Percentiles rank a stretch among this genome's conserved stretches.
Conservation (phyloP, 1,139 yeast species). For the Wickerhamomyces sp. region DNA sequence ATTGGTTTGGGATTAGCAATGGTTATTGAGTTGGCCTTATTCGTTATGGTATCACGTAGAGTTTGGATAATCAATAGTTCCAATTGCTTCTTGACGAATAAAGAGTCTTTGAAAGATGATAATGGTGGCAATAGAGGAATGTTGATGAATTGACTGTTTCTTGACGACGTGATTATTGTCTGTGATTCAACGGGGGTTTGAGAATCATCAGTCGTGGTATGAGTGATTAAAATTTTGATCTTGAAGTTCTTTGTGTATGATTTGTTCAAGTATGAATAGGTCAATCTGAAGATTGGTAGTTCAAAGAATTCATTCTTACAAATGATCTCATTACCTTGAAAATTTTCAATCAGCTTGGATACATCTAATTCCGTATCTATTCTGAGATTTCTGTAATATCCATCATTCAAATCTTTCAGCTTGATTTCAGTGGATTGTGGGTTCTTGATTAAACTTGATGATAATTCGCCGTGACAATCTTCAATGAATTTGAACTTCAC, state of each 20-base stretch:
- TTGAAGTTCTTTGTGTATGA: constrained; percentile 1
- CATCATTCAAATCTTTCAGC: constrained; percentile 18
- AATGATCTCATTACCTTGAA: too few relatives aligned
- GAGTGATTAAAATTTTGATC: constrained; percentile 7
- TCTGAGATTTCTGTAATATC: constrained; percentile 13
- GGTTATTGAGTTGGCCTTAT: neutral
- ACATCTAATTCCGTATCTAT: constrained; percentile 14
- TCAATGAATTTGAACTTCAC: constrained; percentile 4
- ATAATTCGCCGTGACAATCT: neutral
- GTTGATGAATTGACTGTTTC: constrained; percentile 12
- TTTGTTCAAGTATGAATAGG: constrained; percentile 5
- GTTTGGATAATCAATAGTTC: constrained; percentile 29
- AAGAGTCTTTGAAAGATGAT: constrained; percentile 31
- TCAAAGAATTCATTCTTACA: constrained; percentile 8
- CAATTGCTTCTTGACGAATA: constrained; percentile 30
- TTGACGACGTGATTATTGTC: neutral
- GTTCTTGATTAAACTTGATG: neutral
- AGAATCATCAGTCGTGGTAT: neutral
- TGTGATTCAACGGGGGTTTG: neutral
- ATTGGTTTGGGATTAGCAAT: neutral
- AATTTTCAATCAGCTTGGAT: constrained; percentile 1
- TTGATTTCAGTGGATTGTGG: constrained; percentile 4
- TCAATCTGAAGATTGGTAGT: constrained; percentile 11
- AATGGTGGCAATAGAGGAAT: constrained; percentile 29
- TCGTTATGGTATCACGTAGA: constrained; percentile 11